Evolutionary conservation across 208 protist genomes (phyloP), one percentile per base, ranked within the genome.

Genomic region (Trypanosoma scelopori): DNA sequence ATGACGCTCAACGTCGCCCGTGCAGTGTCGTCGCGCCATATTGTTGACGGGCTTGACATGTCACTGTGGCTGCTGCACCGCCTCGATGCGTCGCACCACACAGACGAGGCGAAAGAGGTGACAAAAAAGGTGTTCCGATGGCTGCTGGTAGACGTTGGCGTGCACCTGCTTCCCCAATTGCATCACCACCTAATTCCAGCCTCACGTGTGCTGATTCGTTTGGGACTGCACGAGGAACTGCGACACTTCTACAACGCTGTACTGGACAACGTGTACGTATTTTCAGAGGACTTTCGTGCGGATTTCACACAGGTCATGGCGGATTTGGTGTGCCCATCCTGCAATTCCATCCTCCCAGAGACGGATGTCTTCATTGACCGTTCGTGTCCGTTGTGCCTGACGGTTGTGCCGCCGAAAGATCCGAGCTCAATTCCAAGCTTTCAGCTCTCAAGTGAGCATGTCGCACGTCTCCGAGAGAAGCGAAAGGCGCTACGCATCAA

Each of bases 21-120:
- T 13, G 56, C 65, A 0, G 81, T 78, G 12, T 76, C 89, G 5
- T 50, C 77, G 2, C 73, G 74, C 18, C 82, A 91, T 64, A 79
- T 93, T 65, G 58, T 95, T 0, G 87, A 95, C 47, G 85, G 85
- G n/a, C 66, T 95, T 12, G 84, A 93, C 11, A 79, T 91, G 70
- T 82, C 89, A 13, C 65, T 95, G 11, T 93, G 82, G 83, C 59
- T 93, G 32, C 61, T 95, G 30, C 81, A 91, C 51, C 89, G 81
- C 43, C 64, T 95, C 6, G 87, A 93, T 61, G 55, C 74, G 13
- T 82, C 79, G 9, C 87, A 93, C 53, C 89, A 93, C 74, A 79
- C 76, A 0, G 75, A 82, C 43, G 85, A 92, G 62, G 84, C 86
- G 3, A 65, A 73, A 12, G 79, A 82, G 16, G 83, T 95, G 9